Evolutionary conservation across 2,329 filamentous ascomycete genomes (phyloP), one percentile per base, ranked within the genome.

Genomic region (Didymosphaeria variabile): DNA sequence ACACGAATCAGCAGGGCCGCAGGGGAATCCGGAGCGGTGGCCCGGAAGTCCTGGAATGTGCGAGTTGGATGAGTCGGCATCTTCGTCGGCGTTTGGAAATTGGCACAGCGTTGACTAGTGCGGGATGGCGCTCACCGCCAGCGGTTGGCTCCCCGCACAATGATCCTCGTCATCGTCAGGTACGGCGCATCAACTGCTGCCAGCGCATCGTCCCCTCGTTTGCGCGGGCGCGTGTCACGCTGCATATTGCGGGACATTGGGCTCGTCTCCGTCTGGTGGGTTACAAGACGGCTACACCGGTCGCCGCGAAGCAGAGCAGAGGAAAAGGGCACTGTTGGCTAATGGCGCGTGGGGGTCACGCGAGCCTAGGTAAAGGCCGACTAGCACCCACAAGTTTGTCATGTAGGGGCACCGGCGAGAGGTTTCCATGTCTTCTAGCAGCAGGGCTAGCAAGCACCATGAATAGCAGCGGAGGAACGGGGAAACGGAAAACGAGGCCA

Each of bases 61-160:
- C 68, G 61, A 66, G 61, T 62, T 64, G 59, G 58, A 36, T 60
- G 31, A 47, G 58, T 47, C 52, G 56, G 53, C 55, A 62, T 62
- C 53, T 54, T 44, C 60, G 61, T 76, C 75, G 74, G 75, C 70
- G 66, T 75, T 73, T 77, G 73, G 72, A 72, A 66, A 64, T 62
- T 29, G 63, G 64, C 53, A 50, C 42, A 42, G 57, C 57, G 69
- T 58, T 47, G 67, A 50, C 60, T 66, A 62, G 65, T 62, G 73
- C 74, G 75, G 74, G 72, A 72, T 75, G 73, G 64, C 67, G 62
- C 60, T 55, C 65, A 66, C 63, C 61, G 62, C 59, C 26, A 29
- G 26, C 38, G 38, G 38, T 19, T 60, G 59, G 51, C 57, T 71
- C 73, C 73, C 73, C 73, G 73, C 74, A 75, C 68, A 70, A 67